A percentile compares a stretch with the other conserved stretches of the same genome.
Evolutionary conservation across 2,329 filamentous ascomycete genomes (phyloP).

Genomic region (Hypoxylon sp.): DNA sequence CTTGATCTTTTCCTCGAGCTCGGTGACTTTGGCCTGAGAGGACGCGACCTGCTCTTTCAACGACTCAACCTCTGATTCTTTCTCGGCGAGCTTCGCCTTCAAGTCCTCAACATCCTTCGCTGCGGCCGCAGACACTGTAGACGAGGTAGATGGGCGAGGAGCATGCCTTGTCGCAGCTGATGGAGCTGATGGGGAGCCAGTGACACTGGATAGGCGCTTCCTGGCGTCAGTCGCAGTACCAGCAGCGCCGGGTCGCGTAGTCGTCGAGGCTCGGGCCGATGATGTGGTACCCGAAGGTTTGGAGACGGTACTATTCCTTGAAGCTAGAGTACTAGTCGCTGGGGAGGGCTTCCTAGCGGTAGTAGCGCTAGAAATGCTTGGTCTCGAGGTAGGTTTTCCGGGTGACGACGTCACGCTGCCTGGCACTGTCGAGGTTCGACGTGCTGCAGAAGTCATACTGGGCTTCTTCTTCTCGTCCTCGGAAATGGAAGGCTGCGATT

Average conservation of each 20-base stretch:
- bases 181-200: conserved; percentile 56
- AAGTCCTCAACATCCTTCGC: conserved; percentile 71
- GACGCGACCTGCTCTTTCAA: conserved; percentile 69
- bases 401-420: conserved; percentile 55
- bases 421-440: conserved; percentile 61
- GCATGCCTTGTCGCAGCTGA: conserved; percentile 58
- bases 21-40: conserved; percentile 68
- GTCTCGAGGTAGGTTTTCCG: conserved; percentile 53
- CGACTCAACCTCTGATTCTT: conserved; percentile 68
- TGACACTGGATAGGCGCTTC: conserved; percentile 69
- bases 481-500: conserved; percentile 63
- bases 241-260: conserved; percentile 54
- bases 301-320: conserved; percentile 53
- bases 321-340: conserved; percentile 46
- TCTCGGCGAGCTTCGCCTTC: conserved; percentile 69
- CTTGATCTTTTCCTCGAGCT: conserved; percentile 66
- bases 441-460: conserved; percentile 56
- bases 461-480: conserved; percentile 65
- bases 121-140: conserved; percentile 57
- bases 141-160: conserved; percentile 57
- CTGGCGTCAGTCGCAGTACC: conserved; percentile 63
- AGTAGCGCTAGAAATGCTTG: conserved; percentile 52
- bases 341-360: conserved; percentile 52
- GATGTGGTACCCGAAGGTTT: conserved; percentile 54
- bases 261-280: conserved; percentile 45